These are phyloP conservation scores for Ceratocystiopsis sp. DNA, from an alignment of 2,329 filamentous ascomycete genomes.

Conservation along the genomic window DNA sequence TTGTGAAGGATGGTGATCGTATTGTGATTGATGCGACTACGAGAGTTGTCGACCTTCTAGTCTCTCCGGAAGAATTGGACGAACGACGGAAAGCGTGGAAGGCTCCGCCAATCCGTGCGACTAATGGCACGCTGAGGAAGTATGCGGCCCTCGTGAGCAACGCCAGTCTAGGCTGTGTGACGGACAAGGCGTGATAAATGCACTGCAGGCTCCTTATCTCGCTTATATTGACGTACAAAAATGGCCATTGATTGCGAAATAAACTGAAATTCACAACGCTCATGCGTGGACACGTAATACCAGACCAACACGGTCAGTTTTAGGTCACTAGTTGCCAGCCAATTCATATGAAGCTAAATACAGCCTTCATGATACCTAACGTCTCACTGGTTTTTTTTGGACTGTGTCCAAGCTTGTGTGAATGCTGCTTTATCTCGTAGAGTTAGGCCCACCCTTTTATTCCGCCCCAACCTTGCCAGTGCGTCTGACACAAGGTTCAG, in stretches of 20 bases:
- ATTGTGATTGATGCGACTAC: conserved; percentile 72
- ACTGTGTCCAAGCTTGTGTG: conserved; percentile 45
- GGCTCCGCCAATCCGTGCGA: conserved; percentile 39
- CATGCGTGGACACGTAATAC: too few relatives aligned
- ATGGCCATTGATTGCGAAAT: too few relatives aligned
- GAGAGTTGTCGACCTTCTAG: conserved; percentile 48
- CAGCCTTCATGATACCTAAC: too few relatives aligned
- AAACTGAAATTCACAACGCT: too few relatives aligned
- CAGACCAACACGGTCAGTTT: too few relatives aligned
- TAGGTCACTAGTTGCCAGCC: too few relatives aligned
- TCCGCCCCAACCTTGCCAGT: conserved; percentile 69
- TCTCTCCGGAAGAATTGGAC: conserved; percentile 47
- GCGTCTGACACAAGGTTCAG: conserved; percentile 71
- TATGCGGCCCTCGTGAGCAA: conserved; percentile 45
- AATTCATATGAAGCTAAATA: too few relatives aligned
- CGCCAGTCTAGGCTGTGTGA: conserved; percentile 42
- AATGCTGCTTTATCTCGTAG: conserved; percentile 72
- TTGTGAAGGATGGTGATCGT: conserved; percentile 65
- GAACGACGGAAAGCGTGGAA: conserved; percentile 43
- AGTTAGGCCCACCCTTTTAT: conserved; percentile 75
- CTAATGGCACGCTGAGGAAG: conserved; percentile 51
- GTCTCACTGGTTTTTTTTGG: conserved; percentile 9
- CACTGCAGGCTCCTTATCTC: not conserved
- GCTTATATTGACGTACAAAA: too few relatives aligned
- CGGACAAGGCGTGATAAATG: conserved; percentile 18